Conservation (phyloP, 768 basidiomycete genomes). For the Naganishia kalamii region DNA sequence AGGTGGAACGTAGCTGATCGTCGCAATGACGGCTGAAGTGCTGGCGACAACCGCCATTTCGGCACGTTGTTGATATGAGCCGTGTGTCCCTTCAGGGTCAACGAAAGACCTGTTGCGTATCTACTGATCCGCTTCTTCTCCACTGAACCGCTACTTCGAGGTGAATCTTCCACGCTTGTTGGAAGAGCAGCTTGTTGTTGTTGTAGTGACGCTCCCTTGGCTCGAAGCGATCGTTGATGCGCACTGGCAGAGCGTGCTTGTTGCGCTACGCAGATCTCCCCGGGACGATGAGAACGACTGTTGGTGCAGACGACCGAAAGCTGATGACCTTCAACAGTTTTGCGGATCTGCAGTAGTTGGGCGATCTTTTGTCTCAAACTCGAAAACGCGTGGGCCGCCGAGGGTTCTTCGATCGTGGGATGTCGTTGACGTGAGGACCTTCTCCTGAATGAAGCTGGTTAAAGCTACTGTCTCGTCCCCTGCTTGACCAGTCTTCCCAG, state of each 20-base stretch:
- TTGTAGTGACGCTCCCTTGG: too few species aligned
- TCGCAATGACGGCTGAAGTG: constrained; percentile 33
- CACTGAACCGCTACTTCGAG: too few species aligned
- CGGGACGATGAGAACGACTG: background rate
- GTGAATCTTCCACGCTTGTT: too few species aligned
- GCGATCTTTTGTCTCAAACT: background rate
- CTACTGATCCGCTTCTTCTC: too few species aligned
- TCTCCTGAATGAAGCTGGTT: too few species aligned
- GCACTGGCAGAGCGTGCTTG: too few species aligned
- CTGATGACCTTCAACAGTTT: background rate
- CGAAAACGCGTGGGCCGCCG: background rate
- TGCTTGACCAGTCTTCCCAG: too few species aligned
- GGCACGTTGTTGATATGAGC: background rate
- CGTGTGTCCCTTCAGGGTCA: background rate
- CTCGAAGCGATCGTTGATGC: too few species aligned
- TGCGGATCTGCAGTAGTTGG: too few species aligned
- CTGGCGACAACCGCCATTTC: constrained; percentile 37
- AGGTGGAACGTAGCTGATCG: constrained; percentile 34
- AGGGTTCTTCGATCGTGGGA: background rate
- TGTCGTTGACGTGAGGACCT: background rate
- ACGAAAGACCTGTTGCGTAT: background rate
- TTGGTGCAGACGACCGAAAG: background rate
- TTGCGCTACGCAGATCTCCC: too few species aligned
- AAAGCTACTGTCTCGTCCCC: too few species aligned
- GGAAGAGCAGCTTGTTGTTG: too few species aligned